Evolutionary conservation across 2,329 filamentous ascomycete species (phyloP), one percentile per base, ranked within the genome.

Genomic region (Cyclaneusma minus): DNA sequence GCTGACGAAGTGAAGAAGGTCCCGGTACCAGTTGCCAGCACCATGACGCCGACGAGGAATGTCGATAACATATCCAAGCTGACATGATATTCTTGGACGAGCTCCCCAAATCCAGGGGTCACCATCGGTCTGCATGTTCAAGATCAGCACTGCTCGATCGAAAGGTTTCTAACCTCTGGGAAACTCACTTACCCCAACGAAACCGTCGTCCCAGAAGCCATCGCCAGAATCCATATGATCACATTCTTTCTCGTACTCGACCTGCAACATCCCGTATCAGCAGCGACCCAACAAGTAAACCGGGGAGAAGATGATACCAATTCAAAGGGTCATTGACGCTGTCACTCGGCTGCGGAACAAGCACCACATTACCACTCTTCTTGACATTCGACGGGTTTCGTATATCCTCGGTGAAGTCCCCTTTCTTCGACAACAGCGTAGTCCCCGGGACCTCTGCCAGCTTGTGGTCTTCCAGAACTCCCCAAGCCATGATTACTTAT

Each of bases 271-370:
- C 28, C 25, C 21, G 25, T 13, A 20, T 13, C 14, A 16, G 12
- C 7, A 21, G 12, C n/a, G n/a, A n/a, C n/a, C n/a, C n/a, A n/a
- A n/a, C 16, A 15, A 18, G 16, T 31, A n/a, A 31, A 25, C 16
- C 13, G 6, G 17, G 20, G 9, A 11, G 14, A n/a, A n/a, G n/a
- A n/a, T n/a, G 36, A 20, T 53, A 51, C 62, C 62, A 66, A 37
- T 62, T 61, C 31, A 66, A 47, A 12, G 62, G 62, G 37, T 66
- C 62, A 34, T 65, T 58, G 15, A 59, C 58, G 7, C 57, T 61
- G 27, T 52, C 45, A 8, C 59, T 62, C n/a, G 65, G 65, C 28
- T 60, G 55, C 3, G 64, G 64, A 3, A 58, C 55, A 14, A 69
- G 53, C 12, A 64, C 53, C 22, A 68, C 54, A 30, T 68, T 56